Conservation (phyloP, 2,329 filamentous ascomycete species). For the Aureobasidium vineae region DNA sequence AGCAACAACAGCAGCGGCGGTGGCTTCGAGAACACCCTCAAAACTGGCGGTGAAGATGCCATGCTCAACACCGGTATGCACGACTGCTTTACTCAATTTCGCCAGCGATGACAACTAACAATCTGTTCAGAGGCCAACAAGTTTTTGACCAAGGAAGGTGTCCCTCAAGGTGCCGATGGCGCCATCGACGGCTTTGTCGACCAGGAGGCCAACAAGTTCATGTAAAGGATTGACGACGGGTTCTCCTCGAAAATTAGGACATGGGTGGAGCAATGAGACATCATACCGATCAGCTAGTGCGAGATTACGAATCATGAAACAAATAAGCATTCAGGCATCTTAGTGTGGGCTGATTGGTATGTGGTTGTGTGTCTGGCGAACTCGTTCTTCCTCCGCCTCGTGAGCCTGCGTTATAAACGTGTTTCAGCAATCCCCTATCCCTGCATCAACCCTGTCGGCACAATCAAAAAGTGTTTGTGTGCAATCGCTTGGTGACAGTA, state of each 20-base stretch:
- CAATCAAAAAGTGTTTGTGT: too few species aligned
- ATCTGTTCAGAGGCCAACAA: constrained; percentile 28
- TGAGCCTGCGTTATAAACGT: too few species aligned
- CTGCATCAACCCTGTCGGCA: too few species aligned
- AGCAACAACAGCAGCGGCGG: constrained; percentile 5
- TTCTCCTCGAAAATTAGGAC: not conserved
- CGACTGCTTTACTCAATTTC: not conserved
- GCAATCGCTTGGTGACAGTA: too few species aligned
- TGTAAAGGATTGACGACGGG: constrained; percentile 1
- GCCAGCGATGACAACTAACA: not conserved
- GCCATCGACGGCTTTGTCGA: constrained; percentile 28
- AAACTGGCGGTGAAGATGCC: constrained; percentile 28
- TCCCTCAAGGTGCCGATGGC: constrained; percentile 29
- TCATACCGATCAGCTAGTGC: not conserved
- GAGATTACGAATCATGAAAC: not conserved
- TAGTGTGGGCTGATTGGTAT: not conserved
- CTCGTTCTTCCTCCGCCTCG: not conserved
- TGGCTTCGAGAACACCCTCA: constrained; percentile 27
- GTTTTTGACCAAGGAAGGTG: constrained; percentile 31
- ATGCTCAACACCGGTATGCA: constrained; percentile 29
- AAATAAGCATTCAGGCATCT: not conserved
- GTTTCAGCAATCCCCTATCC: too few species aligned
- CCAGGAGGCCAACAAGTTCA: constrained; percentile 29
- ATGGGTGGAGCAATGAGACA: not conserved
- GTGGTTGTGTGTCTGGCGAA: not conserved